Evolutionary conservation across 1,139 yeast genomes (phyloP), one percentile per base, ranked within the genome.

Genomic region (Sugiyamaella grinbergsii): DNA sequence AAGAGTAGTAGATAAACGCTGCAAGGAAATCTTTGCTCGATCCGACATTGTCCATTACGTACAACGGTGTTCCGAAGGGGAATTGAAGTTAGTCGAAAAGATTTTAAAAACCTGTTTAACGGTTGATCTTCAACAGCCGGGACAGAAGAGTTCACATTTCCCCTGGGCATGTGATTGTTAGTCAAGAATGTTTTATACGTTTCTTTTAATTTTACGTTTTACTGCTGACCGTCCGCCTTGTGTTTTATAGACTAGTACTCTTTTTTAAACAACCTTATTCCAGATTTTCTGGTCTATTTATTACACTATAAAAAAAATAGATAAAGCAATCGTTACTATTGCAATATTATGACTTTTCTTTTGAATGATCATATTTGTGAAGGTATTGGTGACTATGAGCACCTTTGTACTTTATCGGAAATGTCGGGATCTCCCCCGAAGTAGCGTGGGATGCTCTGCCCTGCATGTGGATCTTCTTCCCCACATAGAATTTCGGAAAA

Each of bases 61-160:
- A 11, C 10, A 22, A 5, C 5, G 26, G 7, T 41, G 44, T 20
- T 41, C 44, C 15, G 41, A 33, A 13, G 13, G 5, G 7, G 40
- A 43, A 5, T 20, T 44, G 28, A 37, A 46, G 5, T 23, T 29
- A 23, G 50, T 52, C n/a, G 41, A 42, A 20, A 50, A 47, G 48
- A 43, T 48, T 15, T 23, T 53, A 22, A 47, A 41, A 19, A 37
- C 50, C 4, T 53, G 56, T 41, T 47, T 42, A 19, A 44, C 48
- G 2, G 15, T 48, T n/a, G 56, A 53, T 38, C 32, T 53, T 23
- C 45, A 50, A 29, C 39, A 33, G 19, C 56, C 56, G 16, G 50
- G 48, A 8, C 42, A 42, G 18, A 51, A 48, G 31, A 19, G 8
- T 2, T 36, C 20, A 2, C 39, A 36, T 26, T 53, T 53, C 23